These are phyloP conservation scores for Ephemerocybe angulata DNA, from an alignment of 768 basidiomycete species.

Conservation along the genomic window DNA sequence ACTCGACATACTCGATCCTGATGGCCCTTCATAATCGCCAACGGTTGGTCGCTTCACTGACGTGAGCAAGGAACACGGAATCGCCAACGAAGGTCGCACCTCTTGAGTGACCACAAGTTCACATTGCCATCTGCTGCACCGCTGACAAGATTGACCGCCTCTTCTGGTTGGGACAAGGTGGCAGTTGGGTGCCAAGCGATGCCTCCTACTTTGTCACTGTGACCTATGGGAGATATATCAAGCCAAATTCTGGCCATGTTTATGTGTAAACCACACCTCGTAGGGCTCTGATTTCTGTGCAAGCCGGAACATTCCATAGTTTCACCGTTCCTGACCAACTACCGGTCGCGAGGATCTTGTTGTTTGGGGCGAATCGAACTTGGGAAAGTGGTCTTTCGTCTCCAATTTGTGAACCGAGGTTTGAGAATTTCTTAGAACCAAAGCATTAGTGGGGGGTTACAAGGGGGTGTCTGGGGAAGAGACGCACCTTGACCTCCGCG, in stretches of 20 bases:
- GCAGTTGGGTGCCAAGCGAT: constrained; percentile 98
- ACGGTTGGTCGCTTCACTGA: constrained; percentile 65
- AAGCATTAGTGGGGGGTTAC: neutral
- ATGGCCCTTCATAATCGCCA: constrained; percentile 88
- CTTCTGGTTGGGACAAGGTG: constrained; percentile 62
- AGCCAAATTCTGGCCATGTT: constrained; percentile 10
- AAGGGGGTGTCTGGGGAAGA: neutral
- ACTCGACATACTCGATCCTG: constrained; percentile 88
- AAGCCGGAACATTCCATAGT: constrained; percentile 92
- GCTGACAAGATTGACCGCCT: constrained; percentile 80
- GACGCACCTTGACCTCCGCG: constrained; percentile 75
- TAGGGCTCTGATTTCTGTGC: constrained; percentile 72
- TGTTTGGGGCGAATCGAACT: constrained; percentile 93
- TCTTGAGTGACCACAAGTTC: constrained; percentile 85
- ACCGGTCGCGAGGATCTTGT: constrained; percentile 82
- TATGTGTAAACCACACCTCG: constrained; percentile 47
- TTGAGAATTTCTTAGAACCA: constrained; percentile 67
- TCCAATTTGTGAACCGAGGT: constrained; percentile 96
- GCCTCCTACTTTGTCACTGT: constrained; percentile 88
- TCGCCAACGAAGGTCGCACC: constrained; percentile 40
- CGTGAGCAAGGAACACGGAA: constrained; percentile 4
- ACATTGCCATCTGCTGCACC: constrained; percentile 86
- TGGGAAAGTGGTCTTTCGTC: constrained; percentile 93
- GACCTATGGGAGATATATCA: too few species aligned
- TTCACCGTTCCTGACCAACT: constrained; percentile 96